Conservation (phyloP, 306 rosid genomes). For the Vigna radiata region DNA sequence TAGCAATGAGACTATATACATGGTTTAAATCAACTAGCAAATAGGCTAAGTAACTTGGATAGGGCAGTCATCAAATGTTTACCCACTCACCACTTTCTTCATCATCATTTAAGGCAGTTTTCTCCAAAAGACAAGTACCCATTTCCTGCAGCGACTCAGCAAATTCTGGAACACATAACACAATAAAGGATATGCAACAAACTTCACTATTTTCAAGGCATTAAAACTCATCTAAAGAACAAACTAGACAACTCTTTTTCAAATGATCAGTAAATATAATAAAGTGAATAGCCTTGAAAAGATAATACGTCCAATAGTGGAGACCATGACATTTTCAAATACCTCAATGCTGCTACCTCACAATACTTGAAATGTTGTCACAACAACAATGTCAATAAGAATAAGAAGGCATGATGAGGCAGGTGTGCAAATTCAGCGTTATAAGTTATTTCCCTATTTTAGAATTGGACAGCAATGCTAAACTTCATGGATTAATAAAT, state of each 20-base stretch:
- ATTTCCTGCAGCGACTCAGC: constrained; percentile 86
- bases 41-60: constrained; percentile 31
- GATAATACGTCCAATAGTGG: neutral
- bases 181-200: constrained; percentile 2
- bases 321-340: constrained; percentile 19
- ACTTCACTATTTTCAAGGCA: constrained; percentile 26
- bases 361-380: constrained; percentile 18
- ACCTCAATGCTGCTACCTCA: constrained; percentile 9
- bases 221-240: constrained; percentile 15
- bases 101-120: constrained; percentile 61
- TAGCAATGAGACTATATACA: constrained; percentile 44
- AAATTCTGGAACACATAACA: constrained; percentile 70
- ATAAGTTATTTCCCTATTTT: constrained; percentile 5
- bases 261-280: constrained; percentile 22
- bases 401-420: constrained; percentile 16
- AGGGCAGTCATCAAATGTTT: constrained; percentile 41
- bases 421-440: constrained; percentile 12
- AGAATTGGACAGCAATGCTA: constrained; percentile 26
- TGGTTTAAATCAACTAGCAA: constrained; percentile 45
- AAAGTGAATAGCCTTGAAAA: neutral
- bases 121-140: constrained; percentile 80
- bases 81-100: constrained; percentile 68
- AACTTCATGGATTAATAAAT: neutral
- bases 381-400: constrained; percentile 35
- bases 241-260: constrained; percentile 3